Base-by-base conservation (phyloP, 2,329 filamentous ascomycete genomes). In the Aspergillus vadensis region DNA sequence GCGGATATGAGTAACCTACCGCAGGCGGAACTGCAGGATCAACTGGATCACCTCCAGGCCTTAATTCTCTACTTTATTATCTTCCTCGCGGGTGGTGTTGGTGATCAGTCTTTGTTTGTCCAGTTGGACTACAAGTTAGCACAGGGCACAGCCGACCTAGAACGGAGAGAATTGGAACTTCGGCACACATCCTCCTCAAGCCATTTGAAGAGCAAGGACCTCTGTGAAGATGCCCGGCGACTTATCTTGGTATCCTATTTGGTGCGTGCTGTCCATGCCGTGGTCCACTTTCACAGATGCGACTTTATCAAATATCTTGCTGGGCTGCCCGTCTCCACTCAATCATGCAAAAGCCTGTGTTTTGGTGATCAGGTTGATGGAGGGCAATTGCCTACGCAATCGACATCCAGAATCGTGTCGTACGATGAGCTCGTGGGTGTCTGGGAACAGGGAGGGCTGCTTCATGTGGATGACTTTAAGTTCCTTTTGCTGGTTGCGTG, bases 391-490 rank as follows among this genome's bases (percentile, higher is more conserved):
- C 10, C 6, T 27, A 25, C 7, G 0, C 12, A 36, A 14, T 14
- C 19, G 19, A 4, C 38, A 4, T 41, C 17, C 1, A 44, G 30
- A 5, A 19, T 59, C 3, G 38, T 59, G 15, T 55, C 57, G 0
- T 59, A 59, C 41, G 57, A 55, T 6, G 38, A 55, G 21, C 49
- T 59, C 15, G 57, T 59, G 50, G 9, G 41, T 14, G 50, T 36
- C n/a, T 59, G 57, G 57, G 60, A 47, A 5, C 25, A 25, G 14
- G 58, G 52, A 2, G 51, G 12, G 17, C 15, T 57, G 15, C 15
- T 30, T 2, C 12, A 49, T 6, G 17, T 57, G 6, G 55, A 57
- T 50, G 55, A 49, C 2, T 57, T 57, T 15, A 36, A 7, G 9
- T 38, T 27, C 3, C 30, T 59, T 21, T 47, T 59, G 39, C 39